Evolutionary conservation across 768 basidiomycete species (phyloP).

Genomic region (Phaeolepiota aurea): DNA sequence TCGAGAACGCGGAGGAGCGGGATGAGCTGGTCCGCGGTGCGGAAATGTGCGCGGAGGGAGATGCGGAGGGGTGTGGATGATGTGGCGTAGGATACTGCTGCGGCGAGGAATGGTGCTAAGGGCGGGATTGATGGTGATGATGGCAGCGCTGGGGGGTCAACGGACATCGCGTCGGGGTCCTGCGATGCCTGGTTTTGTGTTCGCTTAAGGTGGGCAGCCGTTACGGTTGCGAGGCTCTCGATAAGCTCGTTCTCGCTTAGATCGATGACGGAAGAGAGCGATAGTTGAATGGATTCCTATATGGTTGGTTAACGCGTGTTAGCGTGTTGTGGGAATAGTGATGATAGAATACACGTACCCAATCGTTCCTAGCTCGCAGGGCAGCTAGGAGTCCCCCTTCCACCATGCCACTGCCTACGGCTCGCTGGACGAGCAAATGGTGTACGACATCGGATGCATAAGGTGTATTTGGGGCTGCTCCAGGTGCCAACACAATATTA

Average conservation of each 20-base stretch:
- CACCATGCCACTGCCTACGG: conserved; percentile 56
- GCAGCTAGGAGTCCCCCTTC: conserved; percentile 47
- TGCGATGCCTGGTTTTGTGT: conserved; percentile 5
- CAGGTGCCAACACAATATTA: conserved; percentile 36
- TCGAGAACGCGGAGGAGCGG: conserved; percentile 38
- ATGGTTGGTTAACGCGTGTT: no score
- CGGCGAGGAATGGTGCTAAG: conserved; percentile 27
- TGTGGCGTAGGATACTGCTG: conserved; percentile 27
- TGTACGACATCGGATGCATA: conserved; percentile 52
- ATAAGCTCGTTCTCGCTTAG: conserved; percentile 60
- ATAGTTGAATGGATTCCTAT: conserved; percentile 39
- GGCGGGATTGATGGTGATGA: conserved; percentile 11
- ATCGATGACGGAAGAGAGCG: conserved; percentile 50
- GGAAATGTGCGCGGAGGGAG: conserved; percentile 42
- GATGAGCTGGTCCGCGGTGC: conserved; percentile 40
- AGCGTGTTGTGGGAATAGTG: not conserved
- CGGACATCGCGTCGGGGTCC: conserved; percentile 33
- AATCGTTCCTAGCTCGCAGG: conserved; percentile 51
- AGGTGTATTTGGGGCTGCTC: conserved; percentile 23
- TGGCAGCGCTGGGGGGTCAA: conserved; percentile 19
- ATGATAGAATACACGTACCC: conserved; percentile 49
- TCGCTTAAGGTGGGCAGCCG: conserved; percentile 24
- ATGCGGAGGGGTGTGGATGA: conserved; percentile 32
- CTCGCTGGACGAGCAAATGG: conserved; percentile 46
- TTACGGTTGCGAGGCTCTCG: conserved; percentile 36